Conservation (phyloP, 2,329 filamentous ascomycete species). For the Diaporthe citriasiana region DNA sequence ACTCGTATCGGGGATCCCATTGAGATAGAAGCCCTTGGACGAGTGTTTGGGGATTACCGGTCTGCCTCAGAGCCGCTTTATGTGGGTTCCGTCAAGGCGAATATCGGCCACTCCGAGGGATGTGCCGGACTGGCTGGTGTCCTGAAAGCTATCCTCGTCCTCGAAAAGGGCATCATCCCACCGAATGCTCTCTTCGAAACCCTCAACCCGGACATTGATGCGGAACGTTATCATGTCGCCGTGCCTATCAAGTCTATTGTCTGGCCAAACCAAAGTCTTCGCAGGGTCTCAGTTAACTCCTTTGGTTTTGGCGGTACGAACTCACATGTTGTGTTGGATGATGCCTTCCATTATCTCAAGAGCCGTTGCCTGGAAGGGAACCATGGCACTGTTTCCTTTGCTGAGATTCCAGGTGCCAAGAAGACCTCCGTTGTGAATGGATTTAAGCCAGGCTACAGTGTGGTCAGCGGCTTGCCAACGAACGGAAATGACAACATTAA, state of each 20-base stretch:
- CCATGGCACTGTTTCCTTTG: too few relatives aligned
- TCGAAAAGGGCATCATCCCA: slow-evolving; percentile 50
- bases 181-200: slow-evolving; percentile 45
- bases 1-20: slow-evolving; percentile 58
- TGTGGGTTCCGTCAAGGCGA: slow-evolving; percentile 46
- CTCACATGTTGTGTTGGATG: too few relatives aligned
- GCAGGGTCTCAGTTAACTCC: too few relatives aligned
- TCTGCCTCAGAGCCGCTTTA: neutral
- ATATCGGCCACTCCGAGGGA: slow-evolving; percentile 52
- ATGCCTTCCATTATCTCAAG: too few relatives aligned
- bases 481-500: too few relatives aligned
- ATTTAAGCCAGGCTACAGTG: too few relatives aligned
- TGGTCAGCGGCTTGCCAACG: too few relatives aligned
- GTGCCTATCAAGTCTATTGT: slow-evolving; percentile 11
- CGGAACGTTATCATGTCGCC: slow-evolving; percentile 43
- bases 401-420: too few relatives aligned
- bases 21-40: slow-evolving; percentile 53
- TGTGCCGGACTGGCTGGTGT: slow-evolving; percentile 48
- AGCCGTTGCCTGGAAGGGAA: too few relatives aligned
- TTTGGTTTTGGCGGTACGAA: too few relatives aligned
- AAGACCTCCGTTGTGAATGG: too few relatives aligned
- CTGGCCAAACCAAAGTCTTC: neutral
- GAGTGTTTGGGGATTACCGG: neutral
- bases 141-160: slow-evolving; percentile 50
- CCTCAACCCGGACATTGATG: slow-evolving; percentile 39